These are phyloP conservation scores for Suhomyces anneliseae DNA, from an alignment of 1,139 yeast genomes.

Conservation along the genomic window DNA sequence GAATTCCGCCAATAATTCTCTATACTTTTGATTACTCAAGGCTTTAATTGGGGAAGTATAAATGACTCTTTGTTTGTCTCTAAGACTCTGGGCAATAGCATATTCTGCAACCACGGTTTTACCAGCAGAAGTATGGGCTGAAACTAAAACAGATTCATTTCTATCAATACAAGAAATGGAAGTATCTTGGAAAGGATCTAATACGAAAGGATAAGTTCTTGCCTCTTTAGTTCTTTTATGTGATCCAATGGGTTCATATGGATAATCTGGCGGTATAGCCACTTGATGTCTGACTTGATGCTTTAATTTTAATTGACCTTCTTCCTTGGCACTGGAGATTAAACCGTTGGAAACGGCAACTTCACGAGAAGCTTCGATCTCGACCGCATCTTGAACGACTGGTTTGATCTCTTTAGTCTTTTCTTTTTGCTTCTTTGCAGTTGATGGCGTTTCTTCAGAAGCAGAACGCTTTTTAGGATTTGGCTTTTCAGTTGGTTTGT, in stretches of 20 bases:
- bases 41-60: conserved; percentile 98
- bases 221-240: conserved; percentile 77
- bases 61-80: conserved; percentile 90
- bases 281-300: conserved; percentile 98
- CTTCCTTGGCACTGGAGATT: conserved; percentile 34
- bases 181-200: conserved; percentile 96
- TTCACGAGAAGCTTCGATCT: conserved; percentile 87
- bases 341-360: conserved; percentile 80
- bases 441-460: conserved; percentile 10
- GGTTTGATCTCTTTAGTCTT: conserved; percentile 46
- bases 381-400: conserved; percentile 84
- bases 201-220: conserved; percentile 82
- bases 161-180: conserved; percentile 93
- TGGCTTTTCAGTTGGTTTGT: background rate
- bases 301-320: conserved; percentile 63
- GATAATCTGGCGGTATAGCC: conserved; percentile 89
- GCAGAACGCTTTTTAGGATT: conserved; percentile 15
- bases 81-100: conserved; percentile 91
- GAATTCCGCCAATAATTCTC: conserved; percentile 89
- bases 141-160: conserved; percentile 92
- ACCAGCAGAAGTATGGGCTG: conserved; percentile 99
- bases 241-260: conserved; percentile 83
- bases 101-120: conserved; percentile 98
- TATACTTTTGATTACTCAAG: conserved; percentile 89
- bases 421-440: conserved; percentile 9